A percentile compares a stretch with the other conserved stretches of the same genome.
Conservation (phyloP, 2,329 filamentous ascomycete genomes). For the Apiospora aurea region DNA sequence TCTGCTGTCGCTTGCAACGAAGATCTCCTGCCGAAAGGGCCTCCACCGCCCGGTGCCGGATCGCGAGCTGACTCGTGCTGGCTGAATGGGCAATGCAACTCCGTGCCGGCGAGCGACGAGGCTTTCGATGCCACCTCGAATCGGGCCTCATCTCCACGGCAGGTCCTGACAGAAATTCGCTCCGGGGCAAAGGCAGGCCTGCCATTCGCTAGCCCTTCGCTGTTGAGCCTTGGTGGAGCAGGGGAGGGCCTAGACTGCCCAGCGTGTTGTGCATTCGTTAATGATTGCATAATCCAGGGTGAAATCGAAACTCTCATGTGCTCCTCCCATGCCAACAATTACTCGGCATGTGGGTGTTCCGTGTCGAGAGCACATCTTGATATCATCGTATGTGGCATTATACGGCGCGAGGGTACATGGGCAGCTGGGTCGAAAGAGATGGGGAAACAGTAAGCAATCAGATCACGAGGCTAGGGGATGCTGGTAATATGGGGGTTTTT, state of each 20-base stretch:
- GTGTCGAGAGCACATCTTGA: conserved; percentile 23
- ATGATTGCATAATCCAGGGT: conserved; percentile 24
- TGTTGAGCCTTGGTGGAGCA: neutral
- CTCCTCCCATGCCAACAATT: conserved; percentile 22
- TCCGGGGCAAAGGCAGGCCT: conserved; percentile 21
- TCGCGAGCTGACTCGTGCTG: conserved; percentile 29
- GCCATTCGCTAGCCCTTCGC: neutral
- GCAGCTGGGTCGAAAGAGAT: conserved; percentile 19
- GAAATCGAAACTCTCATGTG: conserved; percentile 21
- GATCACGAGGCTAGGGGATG: conserved; percentile 13
- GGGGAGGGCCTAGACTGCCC: conserved; percentile 9
- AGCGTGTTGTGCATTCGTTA: conserved; percentile 15
- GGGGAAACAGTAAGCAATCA: conserved; percentile 21
- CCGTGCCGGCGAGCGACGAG: conserved; percentile 22
- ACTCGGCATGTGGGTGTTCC: conserved; percentile 29
- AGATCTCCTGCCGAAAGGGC: conserved; percentile 28
- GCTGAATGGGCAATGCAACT: conserved; percentile 18
- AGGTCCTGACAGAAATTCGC: conserved; percentile 15
- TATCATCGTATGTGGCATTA: conserved; percentile 19
- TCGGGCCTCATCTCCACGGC: conserved; percentile 22
- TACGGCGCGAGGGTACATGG: conserved; percentile 10
- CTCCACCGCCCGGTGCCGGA: conserved; percentile 28
- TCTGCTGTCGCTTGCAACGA: conserved; percentile 24
- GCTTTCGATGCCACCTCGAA: conserved; percentile 22
- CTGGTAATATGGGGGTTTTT: neutral